phyloP scores from a whole-genome alignment of 257 asterid species.

The Scutellaria baicalensis region DNA sequence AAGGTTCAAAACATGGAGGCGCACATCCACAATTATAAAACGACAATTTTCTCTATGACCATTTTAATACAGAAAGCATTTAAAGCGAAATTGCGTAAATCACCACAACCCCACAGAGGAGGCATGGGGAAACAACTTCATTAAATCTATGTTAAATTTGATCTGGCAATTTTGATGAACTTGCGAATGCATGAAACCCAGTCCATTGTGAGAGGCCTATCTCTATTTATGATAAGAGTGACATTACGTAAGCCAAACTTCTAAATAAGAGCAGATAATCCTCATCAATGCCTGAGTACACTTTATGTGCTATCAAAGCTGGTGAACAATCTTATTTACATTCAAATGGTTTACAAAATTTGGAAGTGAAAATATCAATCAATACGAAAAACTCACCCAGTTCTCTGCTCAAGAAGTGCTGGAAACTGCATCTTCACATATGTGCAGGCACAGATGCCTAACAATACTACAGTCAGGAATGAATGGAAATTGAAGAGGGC shows the following conservation, averaged over 20 bases:
- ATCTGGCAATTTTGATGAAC: not conserved
- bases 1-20: not conserved
- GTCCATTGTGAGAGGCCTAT: not conserved
- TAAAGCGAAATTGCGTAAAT: not conserved
- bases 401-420: conserved; percentile 83
- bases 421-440: conserved; percentile 84
- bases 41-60: not conserved
- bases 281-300: not conserved
- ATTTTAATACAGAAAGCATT: not conserved
- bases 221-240: not conserved
- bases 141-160: not conserved
- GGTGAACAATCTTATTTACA: not conserved
- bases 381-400: conserved; percentile 51
- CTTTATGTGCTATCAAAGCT: not conserved
- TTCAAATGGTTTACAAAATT: not conserved
- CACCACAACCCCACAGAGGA: not conserved
- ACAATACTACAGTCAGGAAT: conserved; percentile 76
- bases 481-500: conserved; percentile 91
- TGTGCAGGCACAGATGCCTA: conserved; percentile 92
- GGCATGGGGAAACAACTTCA: not conserved
- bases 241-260: not conserved
- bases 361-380: not conserved
- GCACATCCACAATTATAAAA: not conserved
- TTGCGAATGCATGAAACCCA: not conserved
- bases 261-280: not conserved